Evolutionary conservation across 805 yeast genomes (phyloP), one percentile per base, ranked within the genome.

Genomic region (Yamadazyma takamatsuzukensis): DNA sequence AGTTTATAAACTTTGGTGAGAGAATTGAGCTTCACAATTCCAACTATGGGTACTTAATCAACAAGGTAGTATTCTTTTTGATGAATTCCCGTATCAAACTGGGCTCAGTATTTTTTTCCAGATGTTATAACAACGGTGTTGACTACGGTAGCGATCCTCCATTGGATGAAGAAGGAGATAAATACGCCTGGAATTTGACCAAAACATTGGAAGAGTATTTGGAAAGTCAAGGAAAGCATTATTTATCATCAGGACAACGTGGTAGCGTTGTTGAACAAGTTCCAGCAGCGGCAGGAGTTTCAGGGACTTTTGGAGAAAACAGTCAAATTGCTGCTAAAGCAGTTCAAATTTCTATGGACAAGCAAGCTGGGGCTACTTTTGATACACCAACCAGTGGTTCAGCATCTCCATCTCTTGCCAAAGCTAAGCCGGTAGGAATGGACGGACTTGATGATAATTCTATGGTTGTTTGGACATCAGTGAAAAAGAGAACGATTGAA

Each of bases 401-500:
- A 19, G 11, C 22, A 19, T 19, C 22, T 19, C 11, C 22, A 19
- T 8, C 22, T 19, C 22, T 19, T 19, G 22, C 22, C 22, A 61
- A 61, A 40, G 70, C 61, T 33, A 67, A 70, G 10, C 61, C 72
- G 6, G 66, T 68, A 1, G 72, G 71, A 2, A 68, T 75, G 6
- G 83, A 78, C 53, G 83, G 81, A 5, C 64, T 70, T 6, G 72
- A 68, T 43, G 77, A 71, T 22, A 74, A 77, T 41, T 74, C 82
- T 4, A 69, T 89, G 47, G 78, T 80, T 3, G 89, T 93, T n/a
- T 90, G 97, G 96, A 88, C 97, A 1, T 94, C 97, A 1, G 86
- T 90, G 4, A 75, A 96, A 41, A 70, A 76, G 43, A 74, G 96
- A 51, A 87, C 97, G 0, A 70, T 79, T 13, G 86, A 89, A 45